Conservation (phyloP, 345 rosid genomes). For the Psidium friedrichsthalianum region DNA sequence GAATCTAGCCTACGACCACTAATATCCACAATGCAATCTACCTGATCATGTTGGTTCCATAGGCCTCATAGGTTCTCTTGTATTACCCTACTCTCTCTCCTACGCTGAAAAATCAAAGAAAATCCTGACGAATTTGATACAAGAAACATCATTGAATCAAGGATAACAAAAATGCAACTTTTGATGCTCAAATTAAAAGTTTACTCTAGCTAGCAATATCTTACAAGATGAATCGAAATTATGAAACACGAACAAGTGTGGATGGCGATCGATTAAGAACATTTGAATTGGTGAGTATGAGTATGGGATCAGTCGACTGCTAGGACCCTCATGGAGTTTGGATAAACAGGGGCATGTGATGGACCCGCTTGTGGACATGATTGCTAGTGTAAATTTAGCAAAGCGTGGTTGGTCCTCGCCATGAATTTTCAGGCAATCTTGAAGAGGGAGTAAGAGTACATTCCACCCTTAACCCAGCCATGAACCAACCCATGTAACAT, state of each 20-base stretch:
- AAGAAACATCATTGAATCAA: background rate
- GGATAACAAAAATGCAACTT: background rate
- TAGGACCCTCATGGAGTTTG: background rate
- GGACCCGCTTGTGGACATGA: background rate
- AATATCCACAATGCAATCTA: background rate
- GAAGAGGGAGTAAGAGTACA: background rate
- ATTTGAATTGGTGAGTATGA: background rate
- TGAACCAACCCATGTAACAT: background rate
- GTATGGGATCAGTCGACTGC: background rate
- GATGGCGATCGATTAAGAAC: background rate
- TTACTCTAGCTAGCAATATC: background rate
- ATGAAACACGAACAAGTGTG: background rate
- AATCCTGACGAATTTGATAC: background rate
- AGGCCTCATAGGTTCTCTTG: background rate
- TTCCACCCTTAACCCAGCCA: background rate
- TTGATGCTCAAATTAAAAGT: background rate
- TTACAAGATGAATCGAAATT: background rate
- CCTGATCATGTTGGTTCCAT: background rate
- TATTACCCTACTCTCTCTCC: background rate
- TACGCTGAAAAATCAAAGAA: background rate
- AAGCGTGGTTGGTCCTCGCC: background rate
- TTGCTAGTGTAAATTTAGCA: background rate
- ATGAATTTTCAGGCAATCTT: background rate
- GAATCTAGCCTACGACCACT: background rate
- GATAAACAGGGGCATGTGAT: background rate